A percentile compares a stretch with the other conserved stretches of the same genome.
These are phyloP conservation scores for Pythium plurisporium DNA, from an alignment of 352 stramenopile genomes.

Conservation along the genomic window DNA sequence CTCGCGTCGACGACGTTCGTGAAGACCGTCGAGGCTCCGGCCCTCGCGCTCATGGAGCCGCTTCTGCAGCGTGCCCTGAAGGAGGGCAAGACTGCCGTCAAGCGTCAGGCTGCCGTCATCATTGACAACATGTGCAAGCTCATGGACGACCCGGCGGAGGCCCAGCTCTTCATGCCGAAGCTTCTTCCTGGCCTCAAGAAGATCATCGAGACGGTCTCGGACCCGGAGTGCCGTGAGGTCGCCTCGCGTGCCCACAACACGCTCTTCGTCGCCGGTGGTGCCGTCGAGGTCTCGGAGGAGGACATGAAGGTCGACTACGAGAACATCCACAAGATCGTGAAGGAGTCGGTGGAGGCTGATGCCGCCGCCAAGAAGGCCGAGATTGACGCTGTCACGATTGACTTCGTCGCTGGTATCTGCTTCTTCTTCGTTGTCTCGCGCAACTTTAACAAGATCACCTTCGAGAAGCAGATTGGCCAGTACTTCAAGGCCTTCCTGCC, in stretches of 20 bases:
- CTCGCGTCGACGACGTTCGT: conserved; percentile 99
- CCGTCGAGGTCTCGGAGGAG: conserved; percentile 87
- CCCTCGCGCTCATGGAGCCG: conserved; percentile 96
- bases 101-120: conserved; percentile 97
- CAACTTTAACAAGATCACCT: conserved; percentile 94
- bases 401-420: conserved; percentile 83
- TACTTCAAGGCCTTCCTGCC: conserved; percentile 89
- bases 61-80: conserved; percentile 94
- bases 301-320: conserved; percentile 92
- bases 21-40: conserved; percentile 95
- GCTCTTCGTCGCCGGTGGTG: conserved; percentile 92
- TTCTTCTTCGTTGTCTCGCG: conserved; percentile 86
- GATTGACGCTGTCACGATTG: conserved; percentile 88
- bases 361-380: conserved; percentile 82
- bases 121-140: conserved; percentile 99
- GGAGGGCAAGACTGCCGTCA: conserved; percentile 95
- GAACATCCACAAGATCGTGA: conserved; percentile 70
- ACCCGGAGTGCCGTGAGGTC: conserved; percentile 96
- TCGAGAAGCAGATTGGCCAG: conserved; percentile 87
- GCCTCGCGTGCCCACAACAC: conserved; percentile 92
- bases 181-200: conserved; percentile 96
- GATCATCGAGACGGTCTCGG: conserved; percentile 94
- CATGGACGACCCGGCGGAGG: conserved; percentile 96
- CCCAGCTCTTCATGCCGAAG: conserved; percentile 96
- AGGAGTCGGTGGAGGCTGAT: conserved; percentile 73